Percentiles rank a stretch among this genome's conserved stretches.
Evolutionary conservation across 75 land plant genomes (phyloP).

Genomic region (Selaginella tamariscina): DNA sequence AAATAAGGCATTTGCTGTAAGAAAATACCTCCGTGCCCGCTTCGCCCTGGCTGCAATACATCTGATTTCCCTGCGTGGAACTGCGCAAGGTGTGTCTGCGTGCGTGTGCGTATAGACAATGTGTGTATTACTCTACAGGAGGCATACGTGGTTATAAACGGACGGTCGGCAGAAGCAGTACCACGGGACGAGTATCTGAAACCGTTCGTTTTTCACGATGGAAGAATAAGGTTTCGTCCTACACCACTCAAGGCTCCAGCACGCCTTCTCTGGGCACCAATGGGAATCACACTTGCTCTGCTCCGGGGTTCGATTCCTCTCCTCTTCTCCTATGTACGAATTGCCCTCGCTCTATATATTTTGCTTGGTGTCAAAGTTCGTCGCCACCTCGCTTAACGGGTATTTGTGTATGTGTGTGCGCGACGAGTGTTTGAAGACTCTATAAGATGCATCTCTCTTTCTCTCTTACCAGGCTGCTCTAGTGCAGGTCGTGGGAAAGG

Average conservation of each 20-base stretch:
- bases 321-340: constrained; percentile 10
- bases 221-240: constrained; percentile 8
- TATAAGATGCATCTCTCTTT: too few relatives aligned
- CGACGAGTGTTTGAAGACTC: too few relatives aligned
- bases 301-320: neutral
- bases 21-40: neutral
- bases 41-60: neutral
- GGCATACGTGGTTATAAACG: neutral
- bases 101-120: neutral
- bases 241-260: constrained; percentile 6
- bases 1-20: neutral
- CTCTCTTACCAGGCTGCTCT: too few relatives aligned
- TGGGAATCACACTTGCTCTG: constrained; percentile 14
- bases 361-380: constrained; percentile 12
- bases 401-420: too few relatives aligned
- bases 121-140: neutral
- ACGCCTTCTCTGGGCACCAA: constrained; percentile 11
- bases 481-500: neutral
- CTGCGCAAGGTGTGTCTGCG: constrained; percentile 47
- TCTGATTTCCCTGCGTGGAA: constrained; percentile 26
- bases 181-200: constrained; percentile 11
- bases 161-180: neutral
- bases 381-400: constrained; percentile 16
- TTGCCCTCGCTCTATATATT: neutral
- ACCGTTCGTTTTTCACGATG: constrained; percentile 22